Base-by-base conservation (phyloP, 345 rosid genomes). In the Syzygium oleosum region DNA sequence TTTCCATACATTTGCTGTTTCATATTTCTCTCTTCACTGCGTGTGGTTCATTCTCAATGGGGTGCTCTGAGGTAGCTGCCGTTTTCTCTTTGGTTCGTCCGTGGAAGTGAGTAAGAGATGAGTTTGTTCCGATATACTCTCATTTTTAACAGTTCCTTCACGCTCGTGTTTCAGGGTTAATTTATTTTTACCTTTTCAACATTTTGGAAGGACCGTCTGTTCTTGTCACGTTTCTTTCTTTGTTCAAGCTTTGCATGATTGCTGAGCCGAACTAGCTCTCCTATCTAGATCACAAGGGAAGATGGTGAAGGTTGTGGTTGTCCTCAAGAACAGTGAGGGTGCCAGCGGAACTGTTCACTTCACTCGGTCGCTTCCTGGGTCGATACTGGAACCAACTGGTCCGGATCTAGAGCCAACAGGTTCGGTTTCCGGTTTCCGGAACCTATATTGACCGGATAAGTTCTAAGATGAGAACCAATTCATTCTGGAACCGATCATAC, bases 271-370 rank as follows among this genome's bases (percentile, higher is more conserved):
- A 85, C 0, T 12, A 29, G 9, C 34, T 19, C 59, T 89, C 12
- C 34, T 86, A 41, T 85, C 43, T 89, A 93, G 99, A 96, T 95
- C 95, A 94, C 98, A 94, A 29, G 78, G 80, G 87, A 93, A 87
- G 52, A 96, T 98, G 96, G 97, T 88, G 91, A 98, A 97, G 90
- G 99, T 95, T 22, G 98, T 94, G 2, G 95, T 92, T 10, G 97
- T 95, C 79, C 92, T 96, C 87, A 89, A 89, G 85, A 91, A 94
- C 88, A 92, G 91, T 23, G 96, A 94, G 91, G 97, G 96, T 89
- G 96, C 95, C 54, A 86, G 85, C 25, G 98, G 95, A 65, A 95
- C 95, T 29, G 85, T 98, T 87, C 61, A 87, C 90, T 96, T 98
- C 87, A 54, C 46, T 73, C 0, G 2, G 49, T 13, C 1, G 5